phyloP scores from a whole-genome alignment of 805 yeast species.

The Yamadazyma laniorum region DNA sequence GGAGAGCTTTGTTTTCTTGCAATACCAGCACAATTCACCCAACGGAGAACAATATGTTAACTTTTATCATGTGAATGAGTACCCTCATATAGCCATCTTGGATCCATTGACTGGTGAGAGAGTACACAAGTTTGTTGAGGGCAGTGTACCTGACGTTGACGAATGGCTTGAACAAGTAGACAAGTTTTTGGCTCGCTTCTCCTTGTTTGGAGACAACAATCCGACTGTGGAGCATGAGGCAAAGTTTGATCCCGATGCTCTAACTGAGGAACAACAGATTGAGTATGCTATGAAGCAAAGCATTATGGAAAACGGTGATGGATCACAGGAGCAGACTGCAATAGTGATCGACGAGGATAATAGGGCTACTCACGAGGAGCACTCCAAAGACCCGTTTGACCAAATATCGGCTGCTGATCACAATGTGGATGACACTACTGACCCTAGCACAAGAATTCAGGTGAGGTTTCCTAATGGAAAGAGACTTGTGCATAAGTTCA shows the following conservation, averaged over 20 bases:
- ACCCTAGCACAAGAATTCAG: constrained; percentile 72
- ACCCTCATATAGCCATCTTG: constrained; percentile 86
- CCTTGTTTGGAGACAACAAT: constrained; percentile 62
- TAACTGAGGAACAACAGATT: constrained; percentile 83
- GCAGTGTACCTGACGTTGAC: constrained; percentile 54
- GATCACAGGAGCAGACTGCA: constrained; percentile 27
- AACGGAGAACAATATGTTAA: constrained; percentile 70
- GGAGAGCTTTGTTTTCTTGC: constrained; percentile 76
- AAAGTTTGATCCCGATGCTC: constrained; percentile 57
- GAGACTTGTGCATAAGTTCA: constrained; percentile 70
- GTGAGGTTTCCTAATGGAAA: constrained; percentile 87
- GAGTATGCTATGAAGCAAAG: constrained; percentile 73
- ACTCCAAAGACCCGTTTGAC: constrained; percentile 31
- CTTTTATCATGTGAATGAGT: constrained; percentile 66
- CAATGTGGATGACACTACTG: constrained; percentile 65
- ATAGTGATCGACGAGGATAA: constrained; percentile 19
- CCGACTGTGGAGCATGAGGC: constrained; percentile 64
- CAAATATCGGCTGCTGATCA: constrained; percentile 50
- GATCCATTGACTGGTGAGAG: constrained; percentile 97
- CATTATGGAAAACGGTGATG: constrained; percentile 31
- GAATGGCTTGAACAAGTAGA: constrained; percentile 67
- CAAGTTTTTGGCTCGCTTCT: constrained; percentile 63
- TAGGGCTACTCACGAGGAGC: constrained; percentile 11
- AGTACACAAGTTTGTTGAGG: constrained; percentile 68
- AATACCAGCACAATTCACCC: constrained; percentile 75